Conservation (phyloP, 2,329 filamentous ascomycete genomes). For the Aureobasidium sp. region DNA sequence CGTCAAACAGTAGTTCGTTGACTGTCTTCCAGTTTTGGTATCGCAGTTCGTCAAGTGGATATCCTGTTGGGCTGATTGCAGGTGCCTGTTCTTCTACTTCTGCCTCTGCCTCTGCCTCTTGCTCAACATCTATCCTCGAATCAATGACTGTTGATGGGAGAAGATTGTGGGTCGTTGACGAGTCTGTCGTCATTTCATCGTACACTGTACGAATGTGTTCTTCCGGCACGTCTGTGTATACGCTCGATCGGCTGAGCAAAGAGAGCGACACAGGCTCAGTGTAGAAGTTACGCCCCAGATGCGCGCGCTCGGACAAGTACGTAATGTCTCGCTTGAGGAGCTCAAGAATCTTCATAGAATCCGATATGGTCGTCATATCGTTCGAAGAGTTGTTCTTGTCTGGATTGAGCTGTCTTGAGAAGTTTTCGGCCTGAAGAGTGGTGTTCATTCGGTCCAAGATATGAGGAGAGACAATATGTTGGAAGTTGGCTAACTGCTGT, state of each 20-base stretch:
- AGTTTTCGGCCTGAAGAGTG: background rate
- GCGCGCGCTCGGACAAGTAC: background rate
- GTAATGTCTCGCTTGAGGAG: background rate
- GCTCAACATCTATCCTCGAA: background rate
- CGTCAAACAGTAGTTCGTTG: constrained; percentile 37
- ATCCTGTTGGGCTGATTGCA: constrained; percentile 31
- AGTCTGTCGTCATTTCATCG: constrained; percentile 37
- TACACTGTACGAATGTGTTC: constrained; percentile 34
- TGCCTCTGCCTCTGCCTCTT: background rate
- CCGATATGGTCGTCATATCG: background rate
- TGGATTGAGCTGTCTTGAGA: background rate
- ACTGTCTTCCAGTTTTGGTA: constrained; percentile 46
- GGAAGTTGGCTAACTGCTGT: constrained; percentile 17
- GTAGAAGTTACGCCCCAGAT: constrained; percentile 30
- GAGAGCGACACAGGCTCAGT: constrained; percentile 32
- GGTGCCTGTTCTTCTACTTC: background rate
- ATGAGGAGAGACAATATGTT: background rate
- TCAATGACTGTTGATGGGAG: background rate
- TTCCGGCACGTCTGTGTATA: constrained; percentile 18
- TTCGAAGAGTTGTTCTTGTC: background rate
- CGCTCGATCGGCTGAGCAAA: constrained; percentile 19
- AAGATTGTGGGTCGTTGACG: background rate
- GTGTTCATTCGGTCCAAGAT: constrained; percentile 3
- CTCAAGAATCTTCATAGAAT: background rate
- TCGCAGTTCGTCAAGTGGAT: constrained; percentile 39